phyloP scores from a whole-genome alignment of 2,329 filamentous ascomycete species.

The Paecilomyces sp. region DNA sequence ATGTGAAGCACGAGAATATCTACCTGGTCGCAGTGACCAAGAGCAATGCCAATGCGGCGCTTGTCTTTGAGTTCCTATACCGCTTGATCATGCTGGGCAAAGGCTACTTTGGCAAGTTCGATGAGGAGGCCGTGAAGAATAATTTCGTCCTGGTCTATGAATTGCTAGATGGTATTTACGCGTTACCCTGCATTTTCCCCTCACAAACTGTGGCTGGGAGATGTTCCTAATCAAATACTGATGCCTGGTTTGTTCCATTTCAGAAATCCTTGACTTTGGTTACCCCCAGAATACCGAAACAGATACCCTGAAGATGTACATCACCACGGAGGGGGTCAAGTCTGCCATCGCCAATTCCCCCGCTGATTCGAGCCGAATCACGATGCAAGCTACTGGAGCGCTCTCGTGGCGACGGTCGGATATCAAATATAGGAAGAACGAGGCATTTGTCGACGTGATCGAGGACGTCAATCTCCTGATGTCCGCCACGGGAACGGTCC shows the following conservation, averaged over 20 bases:
- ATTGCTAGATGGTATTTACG: conserved; percentile 68
- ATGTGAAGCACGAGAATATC: conserved; percentile 99
- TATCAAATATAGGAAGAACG: conserved; percentile 98
- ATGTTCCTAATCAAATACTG: conserved; percentile 2
- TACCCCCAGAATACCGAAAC: conserved; percentile 99
- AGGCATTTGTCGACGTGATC: conserved; percentile 98
- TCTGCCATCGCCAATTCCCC: conserved; percentile 59
- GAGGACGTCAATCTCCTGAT: conserved; percentile 98
- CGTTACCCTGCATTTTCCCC: not conserved
- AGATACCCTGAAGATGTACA: conserved; percentile 99
- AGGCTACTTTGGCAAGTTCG: conserved; percentile 97
- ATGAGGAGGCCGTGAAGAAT: conserved; percentile 99
- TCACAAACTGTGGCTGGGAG: not conserved
- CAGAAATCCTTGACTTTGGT: conserved; percentile 97
- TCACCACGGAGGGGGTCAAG: conserved; percentile 97
- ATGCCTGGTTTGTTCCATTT: not conserved
- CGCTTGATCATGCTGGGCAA: conserved; percentile 81
- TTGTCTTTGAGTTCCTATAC: conserved; percentile 98
- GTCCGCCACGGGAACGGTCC: conserved; percentile 92
- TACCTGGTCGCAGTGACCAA: conserved; percentile 97
- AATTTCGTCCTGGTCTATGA: conserved; percentile 99
- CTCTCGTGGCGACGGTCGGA: conserved; percentile 95
- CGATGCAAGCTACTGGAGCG: conserved; percentile 96
- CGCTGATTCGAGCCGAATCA: conserved; percentile 95
- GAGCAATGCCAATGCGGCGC: conserved; percentile 96